A percentile compares a stretch with the other conserved stretches of the same genome.
Conservation (phyloP, 202 grass and related monocot genomes). For the Schoenoplectus tabernaemontani region DNA sequence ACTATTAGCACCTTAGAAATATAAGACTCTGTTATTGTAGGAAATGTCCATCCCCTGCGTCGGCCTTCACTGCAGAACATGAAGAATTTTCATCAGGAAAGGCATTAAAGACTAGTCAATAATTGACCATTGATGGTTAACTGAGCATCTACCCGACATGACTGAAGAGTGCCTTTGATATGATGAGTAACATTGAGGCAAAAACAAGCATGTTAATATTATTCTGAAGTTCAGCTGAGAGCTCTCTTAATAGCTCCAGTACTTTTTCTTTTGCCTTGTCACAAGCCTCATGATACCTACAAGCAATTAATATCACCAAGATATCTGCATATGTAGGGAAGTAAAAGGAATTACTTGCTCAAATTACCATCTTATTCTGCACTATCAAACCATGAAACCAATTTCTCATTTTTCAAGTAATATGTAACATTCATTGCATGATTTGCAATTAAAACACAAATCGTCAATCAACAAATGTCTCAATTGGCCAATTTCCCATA, state of each 20-base stretch:
- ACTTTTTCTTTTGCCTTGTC: constrained; percentile 68
- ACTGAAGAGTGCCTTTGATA: constrained; percentile 84
- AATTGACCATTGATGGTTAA: not conserved
- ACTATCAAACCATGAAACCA: not conserved
- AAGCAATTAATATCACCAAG: constrained; percentile 22
- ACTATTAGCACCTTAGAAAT: not conserved
- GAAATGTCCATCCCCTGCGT: constrained; percentile 77
- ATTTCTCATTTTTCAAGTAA: not conserved
- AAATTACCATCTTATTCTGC: not conserved
- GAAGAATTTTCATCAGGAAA: constrained; percentile 1
- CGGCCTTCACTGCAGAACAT: constrained; percentile 65
- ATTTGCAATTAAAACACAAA: not conserved
- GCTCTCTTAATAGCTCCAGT: constrained; percentile 72
- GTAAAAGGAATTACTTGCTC: not conserved
- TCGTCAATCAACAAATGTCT: not conserved
- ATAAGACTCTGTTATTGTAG: constrained; percentile 32
- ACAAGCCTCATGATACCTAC: constrained; percentile 88
- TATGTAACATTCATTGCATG: not conserved
- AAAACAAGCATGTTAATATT: constrained; percentile 86
- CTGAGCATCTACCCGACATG: constrained; percentile 59
- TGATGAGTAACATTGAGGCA: constrained; percentile 60
- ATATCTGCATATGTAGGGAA: not conserved
- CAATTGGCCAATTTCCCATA: not conserved
- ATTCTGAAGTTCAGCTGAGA: constrained; percentile 83
- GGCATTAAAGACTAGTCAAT: not conserved